Evolutionary conservation across 192 early-diverging fungal genomes (phyloP), one percentile per base, ranked within the genome.

Genomic region (Entomortierella beljakovae): DNA sequence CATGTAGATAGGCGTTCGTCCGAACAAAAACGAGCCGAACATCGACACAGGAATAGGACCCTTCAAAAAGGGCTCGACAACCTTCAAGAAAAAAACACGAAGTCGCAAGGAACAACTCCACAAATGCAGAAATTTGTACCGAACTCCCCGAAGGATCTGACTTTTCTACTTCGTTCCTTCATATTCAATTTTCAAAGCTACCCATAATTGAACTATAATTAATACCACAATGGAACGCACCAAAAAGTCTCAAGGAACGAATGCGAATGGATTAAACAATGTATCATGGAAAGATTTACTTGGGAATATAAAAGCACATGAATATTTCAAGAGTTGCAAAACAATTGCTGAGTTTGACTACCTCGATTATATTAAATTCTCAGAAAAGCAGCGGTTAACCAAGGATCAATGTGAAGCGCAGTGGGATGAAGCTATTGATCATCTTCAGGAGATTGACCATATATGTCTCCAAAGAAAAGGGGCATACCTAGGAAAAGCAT

Each of bases 391-490:
- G 33, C 38, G 60, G 23, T 42, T 70, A 48, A 62, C 59, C 40
- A 70, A 70, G 59, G 52, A 70, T n/a, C 58, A 62, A 37, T 70
- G 68, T 43, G 68, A 70, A 43, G 38, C 59, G n/a, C 68, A 57
- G 23, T 62, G 60, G 59, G 35, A 56, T 56, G 68, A 70, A 33
- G 48, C 68, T 49, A 51, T 70, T 57, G 59, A 57, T 33, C 35
- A 56, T 26, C 57, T 70, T 33, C 23, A 20, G 22, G 35, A 46
- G 16, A 62, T 31, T 15, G 10, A 61, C 7, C 60, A 70, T 38
- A 35, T 0, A 3, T 58, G 68, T 46, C 68, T 70, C 48, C 68
- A 22, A 61, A 62, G 57, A 40, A 43, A 61, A 34, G 68, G 38
- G 5, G 15, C 25, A 9, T 70, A 25, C 4, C 62, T 70, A 52